These are phyloP conservation scores for Trichoderma breve DNA, from an alignment of 2,329 filamentous ascomycete genomes.

Conservation along the genomic window DNA sequence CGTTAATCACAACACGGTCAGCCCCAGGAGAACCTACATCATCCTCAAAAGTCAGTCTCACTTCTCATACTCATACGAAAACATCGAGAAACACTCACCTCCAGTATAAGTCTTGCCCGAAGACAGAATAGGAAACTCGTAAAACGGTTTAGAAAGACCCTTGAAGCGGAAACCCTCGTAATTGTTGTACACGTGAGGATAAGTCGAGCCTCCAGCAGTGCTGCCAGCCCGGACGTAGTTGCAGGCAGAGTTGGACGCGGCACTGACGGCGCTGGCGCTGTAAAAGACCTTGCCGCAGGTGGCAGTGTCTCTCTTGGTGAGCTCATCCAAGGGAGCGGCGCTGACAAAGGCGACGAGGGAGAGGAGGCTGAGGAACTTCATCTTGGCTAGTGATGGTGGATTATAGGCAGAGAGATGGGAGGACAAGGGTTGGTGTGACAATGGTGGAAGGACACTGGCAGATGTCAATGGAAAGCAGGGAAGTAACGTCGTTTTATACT, in stretches of 20 bases:
- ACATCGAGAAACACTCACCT: conserved; percentile 25
- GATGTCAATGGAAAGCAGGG: not conserved
- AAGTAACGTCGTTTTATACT: not conserved
- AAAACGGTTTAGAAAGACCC: conserved; percentile 32
- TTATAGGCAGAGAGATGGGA: not conserved
- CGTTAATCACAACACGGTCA: conserved; percentile 63
- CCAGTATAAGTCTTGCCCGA: conserved; percentile 34
- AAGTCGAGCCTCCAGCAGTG: conserved; percentile 32
- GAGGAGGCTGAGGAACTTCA: conserved; percentile 31
- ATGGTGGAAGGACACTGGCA: not conserved
- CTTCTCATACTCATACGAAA: too few species aligned
- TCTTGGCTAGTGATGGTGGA: conserved; percentile 18
- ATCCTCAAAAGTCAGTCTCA: not conserved
- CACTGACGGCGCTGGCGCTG: conserved; percentile 28
- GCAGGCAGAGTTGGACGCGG: conserved; percentile 32
- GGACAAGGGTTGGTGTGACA: not conserved
- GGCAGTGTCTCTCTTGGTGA: not conserved
- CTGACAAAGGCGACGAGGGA: conserved; percentile 30
- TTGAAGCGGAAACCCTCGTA: conserved; percentile 37
- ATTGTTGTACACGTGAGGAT: conserved; percentile 41
- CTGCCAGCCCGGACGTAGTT: conserved; percentile 24
- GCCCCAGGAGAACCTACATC: conserved; percentile 51
- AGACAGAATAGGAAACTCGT: conserved; percentile 39
- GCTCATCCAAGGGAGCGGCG: conserved; percentile 29
- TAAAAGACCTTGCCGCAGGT: conserved; percentile 34